Evolutionary conservation across 1,284 basidiomycete genomes (phyloP), one percentile per base, ranked within the genome.

Genomic region (Ustilago esculenta): DNA sequence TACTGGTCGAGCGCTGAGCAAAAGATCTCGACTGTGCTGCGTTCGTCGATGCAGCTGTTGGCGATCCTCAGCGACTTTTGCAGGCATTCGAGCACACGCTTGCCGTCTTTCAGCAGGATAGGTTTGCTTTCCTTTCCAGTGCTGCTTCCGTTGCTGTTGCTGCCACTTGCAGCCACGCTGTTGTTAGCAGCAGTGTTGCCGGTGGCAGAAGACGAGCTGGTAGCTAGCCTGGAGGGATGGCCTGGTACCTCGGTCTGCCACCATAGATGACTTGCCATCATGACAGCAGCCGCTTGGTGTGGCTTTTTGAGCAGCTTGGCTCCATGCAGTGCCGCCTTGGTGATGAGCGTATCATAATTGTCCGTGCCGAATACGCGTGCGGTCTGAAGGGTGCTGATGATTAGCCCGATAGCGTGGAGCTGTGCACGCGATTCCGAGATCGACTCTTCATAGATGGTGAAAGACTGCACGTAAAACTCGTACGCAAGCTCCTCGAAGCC

Each of bases 381-480:
- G 14, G 68, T 75, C 58, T 76, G 75, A 39, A 81, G 63, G 6
- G 77, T 78, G 44, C 75, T 60, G 42, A 79, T 78, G 54, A 81
- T 74, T 21, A 80, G 43, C 2, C 72, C 72, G 25, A 79, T 77
- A 3, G 79, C 78, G 24, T 80, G 76, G 15, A 80, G 63, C 60
- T 81, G 80, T 11, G 77, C 72, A 30, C 79, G 57, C 20, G 74
- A 77, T 43, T 81, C 80, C 12, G 72, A 72, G 41, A 81, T 76
- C n/a, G 73, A 76, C 60, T 81, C 80, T 43, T 81, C 80, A 67
- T 80, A 81, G 39, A 81, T 76, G 12, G 80, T 79, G 49, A 81
- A 81, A 2, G 75, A 61, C 52, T 81, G 80, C 24, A 81, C 79
- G 53, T 79, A 80, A 40, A 78, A 80, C 40, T 81, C 80, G 67